Evolutionary conservation across 2,329 filamentous ascomycete genomes (phyloP).

Genomic region (Pezizomycotina sp.): DNA sequence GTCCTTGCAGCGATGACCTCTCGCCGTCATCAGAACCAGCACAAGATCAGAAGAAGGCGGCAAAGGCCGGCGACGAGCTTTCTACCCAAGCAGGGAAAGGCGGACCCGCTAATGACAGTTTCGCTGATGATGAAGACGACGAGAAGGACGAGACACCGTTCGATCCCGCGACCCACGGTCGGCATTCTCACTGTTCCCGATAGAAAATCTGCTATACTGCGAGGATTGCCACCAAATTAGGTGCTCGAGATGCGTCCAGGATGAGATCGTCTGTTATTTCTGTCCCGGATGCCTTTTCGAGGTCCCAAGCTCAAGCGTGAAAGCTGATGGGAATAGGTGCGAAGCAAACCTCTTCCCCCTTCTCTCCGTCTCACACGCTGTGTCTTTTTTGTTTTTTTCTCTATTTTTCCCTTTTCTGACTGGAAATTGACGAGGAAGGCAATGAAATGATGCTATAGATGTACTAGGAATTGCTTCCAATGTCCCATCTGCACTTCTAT

Average conservation of each 20-base stretch:
- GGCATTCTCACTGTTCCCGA: constrained; percentile 80
- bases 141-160: constrained; percentile 60
- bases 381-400: background rate
- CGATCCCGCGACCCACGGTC: constrained; percentile 71
- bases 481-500: constrained; percentile 79
- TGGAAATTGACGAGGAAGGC: constrained; percentile 7
- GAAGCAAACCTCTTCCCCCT: constrained; percentile 22
- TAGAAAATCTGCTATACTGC: constrained; percentile 89
- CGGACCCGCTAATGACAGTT: constrained; percentile 10
- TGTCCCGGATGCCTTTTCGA: constrained; percentile 94
- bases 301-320: constrained; percentile 80
- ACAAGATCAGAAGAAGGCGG: constrained; percentile 20
- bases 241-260: constrained; percentile 76
- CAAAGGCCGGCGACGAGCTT: constrained; percentile 21
- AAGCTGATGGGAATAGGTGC: constrained; percentile 83
- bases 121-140: constrained; percentile 28
- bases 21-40: constrained; percentile 27
- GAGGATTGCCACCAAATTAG: constrained; percentile 95
- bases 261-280: constrained; percentile 90
- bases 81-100: constrained; percentile 15
- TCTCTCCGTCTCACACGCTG: background rate
- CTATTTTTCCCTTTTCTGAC: background rate
- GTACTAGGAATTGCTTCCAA: constrained; percentile 86
- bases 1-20: constrained; percentile 40
- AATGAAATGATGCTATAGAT: constrained; percentile 38